Evolutionary conservation across 73 alveolate genomes (phyloP).

Genomic region (Symbiodinium natans): DNA sequence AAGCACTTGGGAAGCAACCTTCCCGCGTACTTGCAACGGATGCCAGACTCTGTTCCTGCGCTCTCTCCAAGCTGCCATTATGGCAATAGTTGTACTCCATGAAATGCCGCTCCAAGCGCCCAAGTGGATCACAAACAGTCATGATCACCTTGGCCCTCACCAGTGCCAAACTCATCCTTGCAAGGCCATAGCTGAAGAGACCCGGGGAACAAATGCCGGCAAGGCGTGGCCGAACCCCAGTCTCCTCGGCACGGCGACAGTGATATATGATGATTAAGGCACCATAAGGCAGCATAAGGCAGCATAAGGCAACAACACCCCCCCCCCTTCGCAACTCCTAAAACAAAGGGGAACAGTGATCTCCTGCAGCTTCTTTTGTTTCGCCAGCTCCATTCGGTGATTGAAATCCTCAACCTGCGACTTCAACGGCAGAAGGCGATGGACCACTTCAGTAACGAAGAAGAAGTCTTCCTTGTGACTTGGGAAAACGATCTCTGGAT

Average conservation of each 20-base stretch:
- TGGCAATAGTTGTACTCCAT: slow-evolving; percentile 56
- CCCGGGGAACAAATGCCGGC: slow-evolving; percentile 48
- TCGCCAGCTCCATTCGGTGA: neutral
- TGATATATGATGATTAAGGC: no score
- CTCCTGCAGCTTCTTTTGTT: neutral
- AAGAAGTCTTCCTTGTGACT: slow-evolving; percentile 6
- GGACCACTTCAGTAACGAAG: slow-evolving; percentile 27
- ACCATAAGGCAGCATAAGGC: no score
- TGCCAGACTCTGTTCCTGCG: neutral
- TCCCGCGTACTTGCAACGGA: neutral
- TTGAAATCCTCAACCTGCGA: slow-evolving; percentile 41
- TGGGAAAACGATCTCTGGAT: slow-evolving; percentile 40
- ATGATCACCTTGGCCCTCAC: slow-evolving; percentile 7
- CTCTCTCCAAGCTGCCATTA: neutral
- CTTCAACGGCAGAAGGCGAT: slow-evolving; percentile 41
- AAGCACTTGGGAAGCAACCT: slow-evolving; percentile 33
- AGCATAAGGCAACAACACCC: no score
- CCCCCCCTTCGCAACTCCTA: no score
- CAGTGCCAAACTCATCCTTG: slow-evolving; percentile 33
- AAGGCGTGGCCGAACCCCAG: slow-evolving; percentile 6
- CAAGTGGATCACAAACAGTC: slow-evolving; percentile 51
- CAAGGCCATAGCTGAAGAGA: slow-evolving; percentile 22
- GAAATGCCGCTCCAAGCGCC: slow-evolving; percentile 35
- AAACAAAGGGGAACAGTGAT: no score
- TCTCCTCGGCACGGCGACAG: neutral